These are phyloP conservation scores for Scytalidium sp. DNA, from an alignment of 2,329 filamentous ascomycete genomes.

Conservation along the genomic window DNA sequence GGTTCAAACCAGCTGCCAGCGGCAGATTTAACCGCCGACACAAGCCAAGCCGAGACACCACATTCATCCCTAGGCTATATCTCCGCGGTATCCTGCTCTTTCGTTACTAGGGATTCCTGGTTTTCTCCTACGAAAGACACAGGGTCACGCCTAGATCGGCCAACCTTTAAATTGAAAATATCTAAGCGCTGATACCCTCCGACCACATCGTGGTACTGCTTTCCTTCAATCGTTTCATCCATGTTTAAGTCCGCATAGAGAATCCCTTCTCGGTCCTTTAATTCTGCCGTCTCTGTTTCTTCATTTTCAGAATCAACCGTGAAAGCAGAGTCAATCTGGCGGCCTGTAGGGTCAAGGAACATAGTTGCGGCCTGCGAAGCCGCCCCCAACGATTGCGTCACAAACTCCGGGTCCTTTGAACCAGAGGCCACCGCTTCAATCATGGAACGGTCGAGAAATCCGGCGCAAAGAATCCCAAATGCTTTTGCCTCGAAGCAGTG, in stretches of 20 bases:
- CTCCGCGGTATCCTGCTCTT: too few relatives aligned
- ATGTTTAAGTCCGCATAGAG: slow-evolving; percentile 50
- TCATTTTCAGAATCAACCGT: slow-evolving; percentile 22
- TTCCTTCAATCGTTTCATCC: slow-evolving; percentile 48
- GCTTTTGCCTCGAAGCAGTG: slow-evolving; percentile 58
- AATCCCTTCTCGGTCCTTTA: slow-evolving; percentile 42
- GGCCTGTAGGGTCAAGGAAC: slow-evolving; percentile 47
- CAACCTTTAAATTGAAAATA: slow-evolving; percentile 48
- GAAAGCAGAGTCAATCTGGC: slow-evolving; percentile 36
- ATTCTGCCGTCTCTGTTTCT: slow-evolving; percentile 26
- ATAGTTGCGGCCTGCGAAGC: slow-evolving; percentile 43
- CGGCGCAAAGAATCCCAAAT: slow-evolving; percentile 49
- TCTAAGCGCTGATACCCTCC: slow-evolving; percentile 54
- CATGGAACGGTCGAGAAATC: slow-evolving; percentile 36
- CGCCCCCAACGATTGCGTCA: slow-evolving; percentile 30
- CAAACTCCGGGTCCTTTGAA: slow-evolving; percentile 22
- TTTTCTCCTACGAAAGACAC: slow-evolving; percentile 21
- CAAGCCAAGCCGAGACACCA: too few relatives aligned
- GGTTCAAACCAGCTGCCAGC: too few relatives aligned
- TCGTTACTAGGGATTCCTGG: too few relatives aligned
- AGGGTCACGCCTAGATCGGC: slow-evolving; percentile 36
- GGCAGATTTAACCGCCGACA: too few relatives aligned
- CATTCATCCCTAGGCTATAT: too few relatives aligned
- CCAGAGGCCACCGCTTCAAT: slow-evolving; percentile 32
- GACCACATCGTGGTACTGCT: slow-evolving; percentile 55